Evolutionary conservation across 2,329 filamentous ascomycete species (phyloP), one percentile per base, ranked within the genome.

Genomic region (Fusarium temperatum): DNA sequence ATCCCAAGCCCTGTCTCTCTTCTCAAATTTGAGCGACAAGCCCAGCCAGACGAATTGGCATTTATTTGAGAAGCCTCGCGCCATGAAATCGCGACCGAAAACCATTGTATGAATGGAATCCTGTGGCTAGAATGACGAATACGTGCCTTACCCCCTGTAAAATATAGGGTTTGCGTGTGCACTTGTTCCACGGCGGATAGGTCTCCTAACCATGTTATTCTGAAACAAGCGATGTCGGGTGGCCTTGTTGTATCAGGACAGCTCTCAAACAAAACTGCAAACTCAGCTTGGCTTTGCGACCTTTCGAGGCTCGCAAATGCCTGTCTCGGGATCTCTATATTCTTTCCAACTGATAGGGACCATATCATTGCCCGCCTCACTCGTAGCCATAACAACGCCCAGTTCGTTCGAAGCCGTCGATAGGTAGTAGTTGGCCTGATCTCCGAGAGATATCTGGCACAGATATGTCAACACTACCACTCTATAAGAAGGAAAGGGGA

Each of bases 401-500:
- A 97, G 87, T 81, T 97, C 93, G 82, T 99, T 98, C 75, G 90
- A 90, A 35, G 95, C 94, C 3, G 96, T 99, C 32, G 92, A 93
- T n/a, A 97, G 88, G 82, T 98, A 99, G 82, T 98, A 99, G 78
- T 94, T 97, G 57, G 93, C 91, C 84, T 98, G 95, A 81, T 99
- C 96, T 42, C 96, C 96, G 20, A 98, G 84, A 13, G 93, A 96
- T 66, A 97, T 96, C 91, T 93, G 56, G 20, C 38, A 65, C 18
- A 24, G 70, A 65, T 48, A 28, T 66, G 55, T 66, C 56, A 44
- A 30, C 17, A 22, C 13, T 18, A 30, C 18, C 30, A n/a, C 48
- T 18, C 20, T 28, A 47, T n/a, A 36, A 17, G 24, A 26, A 44
- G 62, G 36, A 17, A 32, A 24, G 50, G 20, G 48, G 50, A 30